Base-by-base conservation (phyloP, 2,329 filamentous ascomycete genomes). In the Ophiostoma tasmaniense region DNA sequence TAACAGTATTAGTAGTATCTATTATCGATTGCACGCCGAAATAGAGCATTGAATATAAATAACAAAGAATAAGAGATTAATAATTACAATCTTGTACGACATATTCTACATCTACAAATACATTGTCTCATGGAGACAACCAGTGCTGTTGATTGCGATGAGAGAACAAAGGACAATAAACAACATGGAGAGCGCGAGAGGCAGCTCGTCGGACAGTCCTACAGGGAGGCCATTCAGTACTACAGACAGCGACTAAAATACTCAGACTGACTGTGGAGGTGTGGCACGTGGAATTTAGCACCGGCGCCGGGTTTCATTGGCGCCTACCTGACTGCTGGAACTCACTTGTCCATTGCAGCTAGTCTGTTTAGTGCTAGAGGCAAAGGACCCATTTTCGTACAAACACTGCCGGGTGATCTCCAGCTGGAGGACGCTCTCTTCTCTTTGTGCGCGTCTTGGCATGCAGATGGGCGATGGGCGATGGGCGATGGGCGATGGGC, bases 241-340 rank as follows among this genome's bases (percentile, higher is more conserved):
- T n/a, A n/a, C n/a, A n/a, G n/a, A 22, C 22, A 45, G 5, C 13
- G 10, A 22, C 3, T 22, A 5, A 22, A 6, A 22, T 7, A 52
- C 7, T 25, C 25, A 11, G 5, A 7, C n/a, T 33, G 13, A 25
- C 50, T 55, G 22, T 28, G 25, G 25, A 33, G 61, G 30, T 35
- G 28, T 64, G 61, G 61, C 61, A 64, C 61, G 61, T 64, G 61
- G 61, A 37, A 64, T 64, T 64, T 64, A 64, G 61, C 61, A 64
- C 61, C 33, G 20, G 30, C 33, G 61, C 61, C 61, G 61, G 61
- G 61, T 37, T 64, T 64, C 61, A 37, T 64, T 64, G 61, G 61
- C 61, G 61, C 61, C 61, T 64, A 64, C 61, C 61, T 10, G 30
- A 37, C 61, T 64, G 61, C 61, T 64, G 61, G 61, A 64, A n/a